Evolutionary conservation across 805 yeast species (phyloP), one percentile per base, ranked within the genome.

Genomic region (Pichia rugopelliculosa): DNA sequence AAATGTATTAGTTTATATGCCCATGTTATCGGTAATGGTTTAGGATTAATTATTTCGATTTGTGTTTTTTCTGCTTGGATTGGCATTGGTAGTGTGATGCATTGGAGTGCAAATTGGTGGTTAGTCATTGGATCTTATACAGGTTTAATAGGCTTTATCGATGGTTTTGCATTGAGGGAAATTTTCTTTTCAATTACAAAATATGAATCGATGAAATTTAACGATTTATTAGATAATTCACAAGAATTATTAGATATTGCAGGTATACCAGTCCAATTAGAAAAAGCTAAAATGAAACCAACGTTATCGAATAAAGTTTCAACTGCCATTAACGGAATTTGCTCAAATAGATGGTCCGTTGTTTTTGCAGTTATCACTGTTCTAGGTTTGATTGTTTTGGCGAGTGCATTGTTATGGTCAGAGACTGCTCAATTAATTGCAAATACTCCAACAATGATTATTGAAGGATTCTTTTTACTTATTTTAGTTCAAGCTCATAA

Each of bases 91-190:
- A 45, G 53, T 36, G 46, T 58, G 13, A 60, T 71, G 68, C 27
- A 56, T 26, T 72, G 67, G 67, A 53, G 54, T 52, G 65, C 62
- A 42, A 59, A 69, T 47, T 71, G 75, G 76, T 71, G 74, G 74
- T 56, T 71, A 36, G 68, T 72, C 34, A 71, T 70, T 51, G 76
- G 76, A 41, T 70, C 76, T 2, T 71, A 72, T 50, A 68, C 75
- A 0, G 76, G 76, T 17, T 58, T 71, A 20, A 58, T 71, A 36
- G 75, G 75, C 1, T 71, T 70, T 50, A 47, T 67, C 39, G 76
- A 71, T 50, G 74, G 75, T 2, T 72, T 69, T 51, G 67, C 65
- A 33, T 56, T 71, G 36, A 60, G 76, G 54, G 65, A 69, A 45
- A 67, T 64, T n/a, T 70, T 67, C 40, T 60, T 59, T 39, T 57